These are phyloP conservation scores for Boeremia lycopersici DNA, from an alignment of 2,329 filamentous ascomycete species.

Conservation along the genomic window DNA sequence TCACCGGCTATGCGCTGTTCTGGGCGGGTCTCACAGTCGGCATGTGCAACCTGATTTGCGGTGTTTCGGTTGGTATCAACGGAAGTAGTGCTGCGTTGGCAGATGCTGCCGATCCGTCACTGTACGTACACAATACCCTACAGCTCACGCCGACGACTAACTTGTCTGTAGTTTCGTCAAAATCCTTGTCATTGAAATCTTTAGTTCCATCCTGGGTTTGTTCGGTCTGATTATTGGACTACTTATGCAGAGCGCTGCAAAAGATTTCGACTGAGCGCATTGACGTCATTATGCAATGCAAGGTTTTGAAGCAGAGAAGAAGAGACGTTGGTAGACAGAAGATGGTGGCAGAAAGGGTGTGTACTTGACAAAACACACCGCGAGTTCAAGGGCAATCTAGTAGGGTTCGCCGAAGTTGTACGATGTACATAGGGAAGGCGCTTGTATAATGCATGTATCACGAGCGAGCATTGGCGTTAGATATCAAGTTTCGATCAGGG, in stretches of 20 bases:
- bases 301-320: background rate
- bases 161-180: slow-evolving; percentile 79
- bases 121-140: slow-evolving; percentile 65
- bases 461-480: slow-evolving; percentile 38
- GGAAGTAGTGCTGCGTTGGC: slow-evolving; percentile 94
- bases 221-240: slow-evolving; percentile 96
- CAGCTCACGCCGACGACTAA: slow-evolving; percentile 5
- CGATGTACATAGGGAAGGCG: slow-evolving; percentile 39
- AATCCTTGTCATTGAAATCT: slow-evolving; percentile 98
- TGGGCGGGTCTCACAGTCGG: slow-evolving; percentile 96
- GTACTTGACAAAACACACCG: slow-evolving; percentile 20
- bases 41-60: slow-evolving; percentile 93
- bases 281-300: background rate
- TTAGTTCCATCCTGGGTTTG: slow-evolving; percentile 94
- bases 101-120: slow-evolving; percentile 86
- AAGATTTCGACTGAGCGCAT: slow-evolving; percentile 64
- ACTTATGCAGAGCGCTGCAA: slow-evolving; percentile 82
- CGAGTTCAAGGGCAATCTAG: background rate
- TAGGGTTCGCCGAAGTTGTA: slow-evolving; percentile 23
- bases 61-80: slow-evolving; percentile 96
- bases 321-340: background rate
- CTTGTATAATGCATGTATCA: slow-evolving; percentile 49
- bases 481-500: slow-evolving; percentile 25
- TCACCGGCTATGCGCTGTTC: slow-evolving; percentile 93
- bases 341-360: background rate